Base-by-base conservation (phyloP, 208 protist species). In the Trypanosoma platydactyli region DNA sequence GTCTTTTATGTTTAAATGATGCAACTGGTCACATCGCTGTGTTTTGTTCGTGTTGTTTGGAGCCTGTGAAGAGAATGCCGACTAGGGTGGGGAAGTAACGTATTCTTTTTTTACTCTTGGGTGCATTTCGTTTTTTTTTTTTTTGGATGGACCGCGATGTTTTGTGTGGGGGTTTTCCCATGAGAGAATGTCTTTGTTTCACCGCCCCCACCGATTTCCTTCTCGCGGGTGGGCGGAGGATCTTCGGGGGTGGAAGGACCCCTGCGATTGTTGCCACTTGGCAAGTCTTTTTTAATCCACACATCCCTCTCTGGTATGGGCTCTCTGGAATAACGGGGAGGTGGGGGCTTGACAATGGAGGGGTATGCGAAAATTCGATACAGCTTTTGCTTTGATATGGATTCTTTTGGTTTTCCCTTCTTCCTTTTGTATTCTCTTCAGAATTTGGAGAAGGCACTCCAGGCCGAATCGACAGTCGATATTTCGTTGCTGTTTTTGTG, bases 71-170 rank as follows among this genome's bases (percentile, higher is more conserved):
- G n/a, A n/a, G n/a, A n/a, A n/a, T n/a, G n/a, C n/a, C n/a, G n/a
- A n/a, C n/a, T n/a, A n/a, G n/a, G n/a, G n/a, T n/a, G n/a, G n/a
- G n/a, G n/a, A n/a, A 25, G 52, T 57, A 11, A 40, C 38, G 7
- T 24, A 53, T 27, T 29, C 12, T 27, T 29, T 18, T 7, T 45
- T 45, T 45, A 18, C 12, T 45, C 15, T 45, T 45, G 41, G 41
- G 41, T 45, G 41, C 15, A 45, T 45, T 20, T 51, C 16, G 7
- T 6, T 11, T 53, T 53, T 64, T 54, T 73, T 46, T 59, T 68
- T 58, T 22, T 62, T 58, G 46, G 12, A 15, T 35, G 59, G 24
- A 73, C 73, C 45, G 22, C 44, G 27, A 54, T 30, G 18, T 64
- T 53, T 25, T 5, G 18, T 50, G n/a, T n/a, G n/a, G n/a, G n/a